Evolutionary conservation across 2,329 filamentous ascomycete species (phyloP).

Genomic region (Apiospora hydei): DNA sequence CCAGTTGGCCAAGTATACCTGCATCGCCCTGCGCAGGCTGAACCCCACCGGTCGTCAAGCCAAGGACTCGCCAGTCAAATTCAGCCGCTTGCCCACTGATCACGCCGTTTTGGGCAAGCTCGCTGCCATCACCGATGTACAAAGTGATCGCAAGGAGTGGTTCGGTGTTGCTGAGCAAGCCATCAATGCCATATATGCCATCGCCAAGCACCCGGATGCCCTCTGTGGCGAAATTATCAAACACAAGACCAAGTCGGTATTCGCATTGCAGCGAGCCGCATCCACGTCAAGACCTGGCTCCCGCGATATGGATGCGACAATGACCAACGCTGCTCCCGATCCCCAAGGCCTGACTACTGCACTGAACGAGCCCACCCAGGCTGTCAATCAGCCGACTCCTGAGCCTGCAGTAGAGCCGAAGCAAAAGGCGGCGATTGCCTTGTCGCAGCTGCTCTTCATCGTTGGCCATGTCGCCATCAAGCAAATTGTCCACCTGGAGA

Average conservation of each 20-base stretch:
- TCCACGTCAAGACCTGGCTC: conserved; percentile 54
- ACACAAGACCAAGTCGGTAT: conserved; percentile 85
- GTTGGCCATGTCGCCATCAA: conserved; percentile 98
- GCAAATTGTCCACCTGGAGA: conserved; percentile 96
- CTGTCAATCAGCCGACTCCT: conserved; percentile 37
- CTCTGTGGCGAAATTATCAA: conserved; percentile 91
- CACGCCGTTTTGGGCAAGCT: conserved; percentile 85
- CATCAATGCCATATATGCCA: conserved; percentile 90
- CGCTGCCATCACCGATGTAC: conserved; percentile 83
- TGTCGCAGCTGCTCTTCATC: conserved; percentile 93
- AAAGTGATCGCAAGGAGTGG: conserved; percentile 93
- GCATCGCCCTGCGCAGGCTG: conserved; percentile 89
- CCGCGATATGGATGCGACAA: conserved; percentile 50
- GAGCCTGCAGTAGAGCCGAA: conserved; percentile 53
- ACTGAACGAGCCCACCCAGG: conserved; percentile 42
- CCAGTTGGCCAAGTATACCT: conserved; percentile 92
- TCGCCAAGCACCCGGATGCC: conserved; percentile 93
- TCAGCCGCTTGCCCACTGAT: conserved; percentile 86
- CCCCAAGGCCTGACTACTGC: conserved; percentile 41
- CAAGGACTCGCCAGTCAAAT: conserved; percentile 72
- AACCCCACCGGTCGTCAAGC: conserved; percentile 83
- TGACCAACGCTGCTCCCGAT: conserved; percentile 41
- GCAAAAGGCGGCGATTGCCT: conserved; percentile 74
- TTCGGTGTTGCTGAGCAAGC: conserved; percentile 96
- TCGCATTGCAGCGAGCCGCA: conserved; percentile 48